These are phyloP conservation scores for Pythium biforme DNA, from an alignment of 352 stramenopile species.

Conservation along the genomic window DNA sequence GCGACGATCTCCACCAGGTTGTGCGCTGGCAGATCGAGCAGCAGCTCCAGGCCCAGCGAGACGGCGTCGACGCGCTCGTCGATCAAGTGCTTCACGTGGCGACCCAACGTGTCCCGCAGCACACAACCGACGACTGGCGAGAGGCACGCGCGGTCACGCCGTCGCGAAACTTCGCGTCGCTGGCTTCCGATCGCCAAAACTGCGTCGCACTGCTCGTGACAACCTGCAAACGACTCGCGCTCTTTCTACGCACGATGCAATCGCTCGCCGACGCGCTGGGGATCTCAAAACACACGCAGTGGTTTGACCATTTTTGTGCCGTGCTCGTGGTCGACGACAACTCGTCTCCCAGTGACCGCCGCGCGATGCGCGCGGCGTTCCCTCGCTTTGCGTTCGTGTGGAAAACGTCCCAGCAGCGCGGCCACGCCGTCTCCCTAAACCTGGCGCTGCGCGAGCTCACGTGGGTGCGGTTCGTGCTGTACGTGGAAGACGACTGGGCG, in stretches of 20 bases:
- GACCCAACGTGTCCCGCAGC: slow-evolving; percentile 6
- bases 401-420: slow-evolving; percentile 30
- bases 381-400: slow-evolving; percentile 39
- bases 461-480: slow-evolving; percentile 45
- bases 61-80: background rate
- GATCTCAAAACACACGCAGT: slow-evolving; percentile 2
- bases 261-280: slow-evolving; percentile 24
- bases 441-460: slow-evolving; percentile 29
- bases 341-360: slow-evolving; percentile 37
- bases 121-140: slow-evolving; percentile 28
- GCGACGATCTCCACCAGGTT: slow-evolving; percentile 43
- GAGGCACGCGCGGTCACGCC: slow-evolving; percentile 15
- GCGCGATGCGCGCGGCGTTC: slow-evolving; percentile 34
- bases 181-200: background rate
- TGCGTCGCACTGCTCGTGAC: slow-evolving; percentile 53
- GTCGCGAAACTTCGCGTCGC: background rate
- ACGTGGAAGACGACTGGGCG: slow-evolving; percentile 68
- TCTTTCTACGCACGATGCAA: slow-evolving; percentile 42
- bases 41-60: background rate
- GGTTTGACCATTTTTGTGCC: slow-evolving; percentile 36
- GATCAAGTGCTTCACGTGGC: background rate
- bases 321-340: slow-evolving; percentile 58
- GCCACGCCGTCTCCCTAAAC: slow-evolving; percentile 58
- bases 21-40: slow-evolving; percentile 21
- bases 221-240: slow-evolving; percentile 52